phyloP scores from a whole-genome alignment of 139 green algal species.

The Micractinium conductrix region DNA sequence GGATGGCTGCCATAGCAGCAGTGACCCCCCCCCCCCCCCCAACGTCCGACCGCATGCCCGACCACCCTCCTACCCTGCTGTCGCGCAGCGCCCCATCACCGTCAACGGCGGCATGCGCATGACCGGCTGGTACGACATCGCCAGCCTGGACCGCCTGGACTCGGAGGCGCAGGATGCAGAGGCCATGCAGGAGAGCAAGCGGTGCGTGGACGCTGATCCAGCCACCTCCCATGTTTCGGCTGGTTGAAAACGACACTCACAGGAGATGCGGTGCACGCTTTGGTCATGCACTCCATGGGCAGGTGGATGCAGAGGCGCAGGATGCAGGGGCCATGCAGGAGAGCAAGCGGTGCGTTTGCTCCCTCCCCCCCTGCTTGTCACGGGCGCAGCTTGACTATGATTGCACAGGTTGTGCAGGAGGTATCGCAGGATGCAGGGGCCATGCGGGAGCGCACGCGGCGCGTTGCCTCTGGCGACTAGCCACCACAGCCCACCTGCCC shows the following conservation, averaged over 20 bases:
- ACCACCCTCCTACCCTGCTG: background rate
- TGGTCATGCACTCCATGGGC: too few relatives aligned
- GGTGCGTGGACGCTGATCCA: background rate
- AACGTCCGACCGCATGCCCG: background rate
- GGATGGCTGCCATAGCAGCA: too few relatives aligned
- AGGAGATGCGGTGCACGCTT: too few relatives aligned
- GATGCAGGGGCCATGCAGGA: slow-evolving; percentile 35
- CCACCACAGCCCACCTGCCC: too few relatives aligned
- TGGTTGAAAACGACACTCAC: too few relatives aligned
- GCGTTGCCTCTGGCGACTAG: too few relatives aligned
- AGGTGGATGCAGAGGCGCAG: background rate
- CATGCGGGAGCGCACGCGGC: slow-evolving; percentile 31
- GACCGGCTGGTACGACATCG: slow-evolving; percentile 51
- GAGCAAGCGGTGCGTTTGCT: slow-evolving; percentile 7
- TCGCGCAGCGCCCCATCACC: slow-evolving; percentile 24
- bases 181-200: slow-evolving; percentile 32
- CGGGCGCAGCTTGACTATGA: too few relatives aligned
- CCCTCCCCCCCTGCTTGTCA: background rate
- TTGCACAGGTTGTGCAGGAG: too few relatives aligned
- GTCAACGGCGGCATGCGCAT: slow-evolving; percentile 42
- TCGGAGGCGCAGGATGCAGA: slow-evolving; percentile 16
- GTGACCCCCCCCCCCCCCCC: too few relatives aligned
- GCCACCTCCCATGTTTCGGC: background rate
- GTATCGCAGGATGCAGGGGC: slow-evolving; percentile 22
- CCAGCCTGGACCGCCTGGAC: slow-evolving; percentile 19